Evolutionary conservation across 768 basidiomycete genomes (phyloP).

Genomic region (Sistotremastrum suecicum): DNA sequence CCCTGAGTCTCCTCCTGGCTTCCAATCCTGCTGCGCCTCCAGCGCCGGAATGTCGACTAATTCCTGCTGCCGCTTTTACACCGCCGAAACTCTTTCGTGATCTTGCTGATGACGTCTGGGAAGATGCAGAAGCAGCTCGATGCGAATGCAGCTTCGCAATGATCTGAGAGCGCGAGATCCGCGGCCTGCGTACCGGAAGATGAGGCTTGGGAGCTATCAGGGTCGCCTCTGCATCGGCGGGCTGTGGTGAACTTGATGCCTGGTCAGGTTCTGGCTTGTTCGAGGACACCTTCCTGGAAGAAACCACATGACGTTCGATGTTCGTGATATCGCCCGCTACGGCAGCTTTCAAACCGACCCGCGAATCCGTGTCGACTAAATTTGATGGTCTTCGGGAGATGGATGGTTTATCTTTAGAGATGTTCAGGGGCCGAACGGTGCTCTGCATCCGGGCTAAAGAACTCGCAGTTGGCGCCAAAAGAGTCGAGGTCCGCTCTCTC

Average conservation of each 20-base stretch:
- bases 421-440: neutral
- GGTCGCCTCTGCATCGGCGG: constrained; percentile 18
- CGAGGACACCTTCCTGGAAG: constrained; percentile 3
- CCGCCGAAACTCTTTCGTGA: neutral
- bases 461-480: constrained; percentile 65
- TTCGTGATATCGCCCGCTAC: constrained; percentile 9
- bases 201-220: constrained; percentile 1
- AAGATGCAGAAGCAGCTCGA: constrained; percentile 29
- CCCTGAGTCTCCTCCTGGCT: constrained; percentile 13
- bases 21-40: constrained; percentile 21
- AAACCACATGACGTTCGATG: neutral
- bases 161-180: constrained; percentile 71
- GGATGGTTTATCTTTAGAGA: neutral
- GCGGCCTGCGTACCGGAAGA: constrained; percentile 41
- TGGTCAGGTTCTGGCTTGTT: neutral
- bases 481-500: constrained; percentile 28
- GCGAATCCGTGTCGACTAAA: neutral
- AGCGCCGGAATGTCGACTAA: constrained; percentile 7
- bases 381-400: neutral
- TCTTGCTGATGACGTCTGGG: constrained; percentile 12
- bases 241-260: constrained; percentile 5
- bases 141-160: constrained; percentile 66
- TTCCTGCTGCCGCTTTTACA: constrained; percentile 7
- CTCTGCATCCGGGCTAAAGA: constrained; percentile 46
- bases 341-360: constrained; percentile 3